Conservation (phyloP, 148 eudicot genomes). For the Rhododendron kiyosumense region DNA sequence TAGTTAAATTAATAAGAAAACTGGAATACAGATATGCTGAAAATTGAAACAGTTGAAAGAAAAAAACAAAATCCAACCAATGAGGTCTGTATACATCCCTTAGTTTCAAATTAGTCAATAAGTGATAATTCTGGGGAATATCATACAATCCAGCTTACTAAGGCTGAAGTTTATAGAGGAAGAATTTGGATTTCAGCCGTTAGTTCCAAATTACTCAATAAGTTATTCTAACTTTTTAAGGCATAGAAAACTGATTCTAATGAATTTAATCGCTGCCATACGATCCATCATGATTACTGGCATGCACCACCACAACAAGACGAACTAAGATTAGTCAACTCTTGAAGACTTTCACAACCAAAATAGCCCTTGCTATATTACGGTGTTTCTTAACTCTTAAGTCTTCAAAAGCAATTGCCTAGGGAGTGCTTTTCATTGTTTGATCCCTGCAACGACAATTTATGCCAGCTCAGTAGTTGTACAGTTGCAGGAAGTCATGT, state of each 20-base stretch:
- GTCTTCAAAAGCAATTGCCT: not conserved
- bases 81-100: not conserved
- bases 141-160: not conserved
- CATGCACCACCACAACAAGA: not conserved
- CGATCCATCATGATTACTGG: not conserved
- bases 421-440: not conserved
- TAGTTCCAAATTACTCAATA: not conserved
- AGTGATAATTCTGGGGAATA: not conserved
- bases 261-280: not conserved
- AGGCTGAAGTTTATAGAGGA: not conserved
- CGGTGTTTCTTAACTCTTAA: not conserved
- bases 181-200: not conserved
- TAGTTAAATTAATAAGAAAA: conserved; percentile 15
- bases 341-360: not conserved
- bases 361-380: not conserved
- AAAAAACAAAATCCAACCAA: not conserved
- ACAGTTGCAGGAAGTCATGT: not conserved
- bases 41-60: not conserved
- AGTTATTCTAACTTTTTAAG: not conserved
- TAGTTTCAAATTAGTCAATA: not conserved
- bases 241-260: not conserved
- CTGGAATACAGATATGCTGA: not conserved
- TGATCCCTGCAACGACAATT: not conserved
- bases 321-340: not conserved
- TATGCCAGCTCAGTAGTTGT: not conserved